These are phyloP conservation scores for Geotrichum australiense DNA, from an alignment of 1,139 yeast species.

Conservation along the genomic window DNA sequence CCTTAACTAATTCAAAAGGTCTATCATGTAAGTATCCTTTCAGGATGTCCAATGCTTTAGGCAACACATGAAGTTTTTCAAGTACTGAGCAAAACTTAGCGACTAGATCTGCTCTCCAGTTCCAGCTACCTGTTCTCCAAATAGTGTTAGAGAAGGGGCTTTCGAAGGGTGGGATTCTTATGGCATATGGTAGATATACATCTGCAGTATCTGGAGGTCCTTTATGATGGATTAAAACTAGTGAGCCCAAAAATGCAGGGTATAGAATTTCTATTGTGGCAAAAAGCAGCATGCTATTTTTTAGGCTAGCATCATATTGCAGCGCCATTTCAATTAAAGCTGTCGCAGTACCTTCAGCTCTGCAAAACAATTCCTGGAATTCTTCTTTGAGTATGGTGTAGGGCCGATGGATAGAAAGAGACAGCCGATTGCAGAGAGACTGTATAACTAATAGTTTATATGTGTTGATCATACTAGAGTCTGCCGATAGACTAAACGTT, in stretches of 20 bases:
- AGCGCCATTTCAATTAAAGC: slow-evolving; percentile 7
- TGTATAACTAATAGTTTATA: slow-evolving; percentile 3
- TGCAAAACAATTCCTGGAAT: not conserved
- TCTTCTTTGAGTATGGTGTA: not conserved
- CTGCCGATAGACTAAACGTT: not conserved
- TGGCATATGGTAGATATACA: slow-evolving; percentile 1
- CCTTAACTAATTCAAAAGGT: not conserved
- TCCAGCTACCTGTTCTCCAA: slow-evolving; percentile 6
- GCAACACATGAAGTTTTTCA: not conserved
- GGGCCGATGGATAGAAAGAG: slow-evolving; percentile 8
- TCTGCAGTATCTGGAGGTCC: slow-evolving; percentile 7
- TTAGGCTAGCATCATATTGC: not conserved
- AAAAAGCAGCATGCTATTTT: slow-evolving; percentile 1
- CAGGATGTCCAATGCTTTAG: not conserved
- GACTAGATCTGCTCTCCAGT: slow-evolving; percentile 6
- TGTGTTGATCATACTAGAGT: not conserved
- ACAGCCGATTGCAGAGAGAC: slow-evolving; percentile 5
- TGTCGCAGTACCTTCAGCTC: slow-evolving; percentile 6
- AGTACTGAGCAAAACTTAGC: slow-evolving; percentile 1
- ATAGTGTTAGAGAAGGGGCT: not conserved
- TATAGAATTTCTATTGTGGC: slow-evolving; percentile 6
- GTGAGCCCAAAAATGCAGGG: slow-evolving; percentile 9
- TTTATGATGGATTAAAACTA: slow-evolving; percentile 4
- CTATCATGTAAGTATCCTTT: not conserved
- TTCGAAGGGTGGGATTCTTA: slow-evolving; percentile 7